These are phyloP conservation scores for Ceriops zippeliana DNA, from an alignment of 345 rosid species.

Conservation along the genomic window DNA sequence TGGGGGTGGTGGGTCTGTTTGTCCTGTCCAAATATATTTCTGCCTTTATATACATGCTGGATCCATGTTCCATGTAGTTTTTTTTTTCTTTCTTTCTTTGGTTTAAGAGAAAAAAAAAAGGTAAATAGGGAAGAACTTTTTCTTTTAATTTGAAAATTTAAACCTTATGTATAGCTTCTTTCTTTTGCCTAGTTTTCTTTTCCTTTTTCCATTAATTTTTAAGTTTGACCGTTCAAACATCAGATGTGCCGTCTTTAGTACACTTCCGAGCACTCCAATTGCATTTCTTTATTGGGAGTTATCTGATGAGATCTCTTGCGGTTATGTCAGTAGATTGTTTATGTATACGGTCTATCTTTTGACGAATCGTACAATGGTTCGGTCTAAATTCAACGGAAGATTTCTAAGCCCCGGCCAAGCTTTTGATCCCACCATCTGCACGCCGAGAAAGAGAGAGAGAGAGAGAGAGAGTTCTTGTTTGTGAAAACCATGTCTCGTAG, in stretches of 20 bases:
- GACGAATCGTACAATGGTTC: constrained; percentile 5
- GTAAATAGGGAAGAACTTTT: constrained; percentile 3
- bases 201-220: background rate
- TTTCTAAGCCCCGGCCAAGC: no score
- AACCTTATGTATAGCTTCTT: constrained; percentile 8
- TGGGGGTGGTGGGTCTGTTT: constrained; percentile 24
- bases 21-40: constrained; percentile 6
- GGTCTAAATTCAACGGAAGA: background rate
- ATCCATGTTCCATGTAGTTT: constrained; percentile 14
- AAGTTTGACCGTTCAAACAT: constrained; percentile 7
- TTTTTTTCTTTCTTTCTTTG: constrained; percentile 11
- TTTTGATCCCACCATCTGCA: constrained; percentile 1
- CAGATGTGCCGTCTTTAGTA: constrained; percentile 16
- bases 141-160: constrained; percentile 19
- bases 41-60: constrained; percentile 45
- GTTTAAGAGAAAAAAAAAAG: background rate
- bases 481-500: constrained; percentile 16
- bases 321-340: background rate
- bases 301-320: background rate
- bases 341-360: background rate
- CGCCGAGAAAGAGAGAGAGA: constrained; percentile 1
- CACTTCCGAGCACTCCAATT: constrained; percentile 37
- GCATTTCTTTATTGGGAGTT: constrained; percentile 20
- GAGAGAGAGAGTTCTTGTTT: background rate
- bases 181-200: background rate